Base-by-base conservation (phyloP, 495 filamentous ascomycete genomes). In the Neurospora tetraspora region DNA sequence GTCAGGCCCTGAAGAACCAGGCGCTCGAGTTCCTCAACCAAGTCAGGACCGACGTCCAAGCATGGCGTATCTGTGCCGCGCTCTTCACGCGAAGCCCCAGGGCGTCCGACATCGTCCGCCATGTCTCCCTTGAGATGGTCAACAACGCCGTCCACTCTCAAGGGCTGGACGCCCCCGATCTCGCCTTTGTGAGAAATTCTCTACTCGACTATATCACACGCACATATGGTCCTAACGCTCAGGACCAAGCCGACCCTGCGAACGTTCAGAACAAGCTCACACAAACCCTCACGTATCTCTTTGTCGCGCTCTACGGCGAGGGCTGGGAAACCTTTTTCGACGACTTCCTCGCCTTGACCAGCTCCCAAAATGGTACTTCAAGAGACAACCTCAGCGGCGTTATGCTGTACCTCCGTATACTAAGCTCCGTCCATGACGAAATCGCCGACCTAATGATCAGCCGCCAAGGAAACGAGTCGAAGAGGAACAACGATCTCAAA, bases 201-300 rank as follows among this genome's bases (percentile, higher is more conserved):
- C 81, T 99, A 74, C 81, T 97, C 78, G 86, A 86, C 70, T 98
- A 98, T 79, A 85, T 94, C 20, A 87, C 87, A 70, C 87, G 88
- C 73, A 88, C 87, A 42, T 99, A 96, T 79, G 86, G 89, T 23
- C 85, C 83, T 20, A 83, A 85, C 23, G 83, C 84, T 53, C 85
- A 85, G 59, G 82, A 83, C 27, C 81, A 83, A 27, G 79, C 86
- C 72, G 94, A 97, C 80, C 86, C 90, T 11, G 75, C 89, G 40
- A 86, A 87, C 74, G 90, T 99, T 39, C 96, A 98, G 82, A 99
- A 98, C 82, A 99, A 99, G 81, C 90, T 98, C 73, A 92, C 94
- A 36, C 96, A 99, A 81, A 97, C 94, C 39, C 82, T 98, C 53
- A 99, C 96, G 12, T 92, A 91, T 76, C 90, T 99, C 31, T 99